These are phyloP conservation scores for Didymella pomorum DNA, from an alignment of 2,329 filamentous ascomycete genomes.

Conservation along the genomic window DNA sequence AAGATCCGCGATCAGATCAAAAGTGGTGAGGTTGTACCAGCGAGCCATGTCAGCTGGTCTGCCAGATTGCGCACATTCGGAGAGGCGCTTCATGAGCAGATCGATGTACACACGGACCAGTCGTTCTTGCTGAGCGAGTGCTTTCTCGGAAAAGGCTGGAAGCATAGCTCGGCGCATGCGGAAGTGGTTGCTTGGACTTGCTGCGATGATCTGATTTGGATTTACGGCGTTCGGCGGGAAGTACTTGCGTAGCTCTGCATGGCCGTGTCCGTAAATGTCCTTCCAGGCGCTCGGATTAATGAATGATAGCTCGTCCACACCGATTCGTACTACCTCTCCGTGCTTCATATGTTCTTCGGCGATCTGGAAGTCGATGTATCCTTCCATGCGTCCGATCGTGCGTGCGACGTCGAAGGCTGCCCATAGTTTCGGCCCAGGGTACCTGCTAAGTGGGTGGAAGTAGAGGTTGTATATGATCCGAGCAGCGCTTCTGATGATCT, in stretches of 20 bases:
- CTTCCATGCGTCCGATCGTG: conserved; percentile 33
- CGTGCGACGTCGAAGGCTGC: conserved; percentile 49
- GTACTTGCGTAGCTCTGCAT: conserved; percentile 28
- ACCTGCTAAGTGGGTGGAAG: conserved; percentile 54
- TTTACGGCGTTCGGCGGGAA: conserved; percentile 37
- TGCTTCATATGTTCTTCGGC: conserved; percentile 51
- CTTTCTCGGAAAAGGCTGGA: conserved; percentile 39
- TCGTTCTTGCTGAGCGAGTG: conserved; percentile 24
- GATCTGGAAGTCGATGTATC: conserved; percentile 30
- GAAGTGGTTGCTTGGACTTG: conserved; percentile 48
- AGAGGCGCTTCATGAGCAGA: conserved; percentile 17
- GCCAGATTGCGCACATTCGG: conserved; percentile 4
- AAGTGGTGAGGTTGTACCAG: conserved; percentile 36
- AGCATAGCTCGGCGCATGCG: conserved; percentile 52
- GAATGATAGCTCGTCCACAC: conserved; percentile 53
- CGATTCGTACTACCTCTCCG: conserved; percentile 53
- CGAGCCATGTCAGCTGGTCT: conserved; percentile 17
- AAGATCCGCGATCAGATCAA: conserved; percentile 38
- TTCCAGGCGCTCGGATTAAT: conserved; percentile 48
- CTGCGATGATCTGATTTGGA: conserved; percentile 41
- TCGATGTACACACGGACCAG: conserved; percentile 25
- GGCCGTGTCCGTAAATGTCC: conserved; percentile 41
- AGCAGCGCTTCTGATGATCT: background rate
- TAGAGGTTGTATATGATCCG: conserved; percentile 11
- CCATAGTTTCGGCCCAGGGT: conserved; percentile 53